Evolutionary conservation across 176 grass and related monocot genomes (phyloP).

Genomic region (Paspalum vaginatum): DNA sequence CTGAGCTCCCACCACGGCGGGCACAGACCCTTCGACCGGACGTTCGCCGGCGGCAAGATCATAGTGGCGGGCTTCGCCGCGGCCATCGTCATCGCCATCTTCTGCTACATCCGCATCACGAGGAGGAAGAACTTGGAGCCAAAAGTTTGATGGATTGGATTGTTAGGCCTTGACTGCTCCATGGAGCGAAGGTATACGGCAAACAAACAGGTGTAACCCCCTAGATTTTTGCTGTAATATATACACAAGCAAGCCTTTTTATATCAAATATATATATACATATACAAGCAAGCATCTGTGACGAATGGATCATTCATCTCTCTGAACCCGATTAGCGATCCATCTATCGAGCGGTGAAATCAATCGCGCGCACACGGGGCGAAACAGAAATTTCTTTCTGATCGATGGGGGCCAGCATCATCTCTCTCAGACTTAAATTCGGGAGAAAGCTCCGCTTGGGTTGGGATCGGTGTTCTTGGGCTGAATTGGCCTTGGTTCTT

Average conservation of each 20-base stretch:
- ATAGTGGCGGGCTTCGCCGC: constrained; percentile 64
- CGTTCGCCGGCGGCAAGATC: constrained; percentile 72
- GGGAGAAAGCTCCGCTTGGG: neutral
- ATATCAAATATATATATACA: too few species aligned
- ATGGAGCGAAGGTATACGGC: constrained; percentile 6
- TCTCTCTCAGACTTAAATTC: too few species aligned
- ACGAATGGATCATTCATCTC: constrained; percentile 14
- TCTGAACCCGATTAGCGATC: too few species aligned
- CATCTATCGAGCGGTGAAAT: too few species aligned
- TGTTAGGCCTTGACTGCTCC: neutral
- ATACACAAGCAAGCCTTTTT: constrained; percentile 32
- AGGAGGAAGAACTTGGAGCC: constrained; percentile 58
- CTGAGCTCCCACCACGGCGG: constrained; percentile 18
- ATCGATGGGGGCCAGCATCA: too few species aligned
- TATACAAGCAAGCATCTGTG: constrained; percentile 27
- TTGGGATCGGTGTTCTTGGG: too few species aligned
- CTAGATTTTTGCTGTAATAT: constrained; percentile 46
- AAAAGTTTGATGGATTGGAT: constrained; percentile 36
- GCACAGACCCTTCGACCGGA: constrained; percentile 66
- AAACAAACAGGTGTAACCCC: constrained; percentile 13
- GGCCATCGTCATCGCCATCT: constrained; percentile 59
- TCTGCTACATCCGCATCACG: constrained; percentile 91
- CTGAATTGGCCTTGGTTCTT: neutral
- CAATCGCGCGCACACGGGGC: too few species aligned
- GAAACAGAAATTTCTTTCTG: too few species aligned